These are phyloP conservation scores for Neopestalotiopsis sp. DNA, from an alignment of 2,329 filamentous ascomycete species.

Conservation along the genomic window DNA sequence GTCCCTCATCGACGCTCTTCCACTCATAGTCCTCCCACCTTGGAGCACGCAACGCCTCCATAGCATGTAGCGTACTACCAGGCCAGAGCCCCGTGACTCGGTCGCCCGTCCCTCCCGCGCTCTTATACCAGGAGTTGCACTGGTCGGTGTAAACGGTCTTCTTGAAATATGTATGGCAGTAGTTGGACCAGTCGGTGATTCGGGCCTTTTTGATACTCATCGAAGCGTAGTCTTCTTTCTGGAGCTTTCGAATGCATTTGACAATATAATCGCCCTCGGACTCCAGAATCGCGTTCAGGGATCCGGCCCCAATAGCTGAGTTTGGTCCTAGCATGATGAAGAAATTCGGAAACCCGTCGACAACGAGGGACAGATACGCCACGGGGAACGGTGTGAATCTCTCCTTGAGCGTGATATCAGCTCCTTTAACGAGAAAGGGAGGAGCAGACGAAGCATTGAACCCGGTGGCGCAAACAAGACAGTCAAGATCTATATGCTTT, in stretches of 20 bases:
- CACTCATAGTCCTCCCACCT: slow-evolving; percentile 53
- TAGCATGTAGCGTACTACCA: slow-evolving; percentile 47
- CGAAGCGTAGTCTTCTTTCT: slow-evolving; percentile 49
- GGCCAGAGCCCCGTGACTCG: slow-evolving; percentile 50
- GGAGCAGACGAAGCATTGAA: slow-evolving; percentile 47
- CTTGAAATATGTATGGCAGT: slow-evolving; percentile 52
- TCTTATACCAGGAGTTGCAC: slow-evolving; percentile 61
- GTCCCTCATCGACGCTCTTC: slow-evolving; percentile 35
- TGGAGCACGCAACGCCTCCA: slow-evolving; percentile 46
- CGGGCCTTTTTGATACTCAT: slow-evolving; percentile 49
- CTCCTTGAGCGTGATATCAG: slow-evolving; percentile 38
- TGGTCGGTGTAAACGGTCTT: slow-evolving; percentile 51
- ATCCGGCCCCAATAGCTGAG: slow-evolving; percentile 51
- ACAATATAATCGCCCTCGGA: slow-evolving; percentile 53
- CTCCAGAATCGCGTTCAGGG: slow-evolving; percentile 52
- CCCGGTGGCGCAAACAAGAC: slow-evolving; percentile 53
- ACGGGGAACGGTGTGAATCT: slow-evolving; percentile 45
- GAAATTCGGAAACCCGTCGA: slow-evolving; percentile 54
- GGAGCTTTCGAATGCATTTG: slow-evolving; percentile 51
- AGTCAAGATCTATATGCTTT: slow-evolving; percentile 44
- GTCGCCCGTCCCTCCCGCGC: slow-evolving; percentile 43
- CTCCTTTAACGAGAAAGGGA: slow-evolving; percentile 46
- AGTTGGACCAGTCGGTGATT: slow-evolving; percentile 52
- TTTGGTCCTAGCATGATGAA: slow-evolving; percentile 56
- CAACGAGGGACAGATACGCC: slow-evolving; percentile 50